Percentiles rank a stretch among this genome's conserved stretches.
Conservation (phyloP, 225 moss, liverwort and hornwort species). For the Bryoerythrophyllum caledonicum region DNA sequence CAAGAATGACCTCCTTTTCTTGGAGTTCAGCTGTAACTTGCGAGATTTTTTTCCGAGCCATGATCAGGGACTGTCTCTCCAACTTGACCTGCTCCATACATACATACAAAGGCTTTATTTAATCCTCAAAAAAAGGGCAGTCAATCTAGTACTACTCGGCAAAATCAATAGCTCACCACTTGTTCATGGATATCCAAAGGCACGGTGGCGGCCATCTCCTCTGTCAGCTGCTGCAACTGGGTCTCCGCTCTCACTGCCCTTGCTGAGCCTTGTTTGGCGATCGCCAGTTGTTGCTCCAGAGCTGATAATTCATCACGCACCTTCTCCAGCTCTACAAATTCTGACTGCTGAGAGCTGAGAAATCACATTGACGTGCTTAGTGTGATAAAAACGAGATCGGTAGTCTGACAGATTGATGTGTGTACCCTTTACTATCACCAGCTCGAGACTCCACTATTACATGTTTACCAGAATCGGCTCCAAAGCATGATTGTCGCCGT, state of each 20-base stretch:
- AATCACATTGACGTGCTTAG: not conserved
- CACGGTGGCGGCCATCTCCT: constrained; percentile 52
- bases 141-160: not conserved
- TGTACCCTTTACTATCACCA: no score
- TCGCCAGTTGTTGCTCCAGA: constrained; percentile 39
- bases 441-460: no score
- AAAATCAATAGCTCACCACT: constrained; percentile 38
- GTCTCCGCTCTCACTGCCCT: constrained; percentile 51
- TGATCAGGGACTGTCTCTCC: constrained; percentile 52
- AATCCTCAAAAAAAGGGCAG: not conserved
- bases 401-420: no score
- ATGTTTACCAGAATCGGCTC: constrained; percentile 25
- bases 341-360: constrained; percentile 29
- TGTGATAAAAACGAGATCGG: not conserved
- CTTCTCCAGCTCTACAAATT: constrained; percentile 31
- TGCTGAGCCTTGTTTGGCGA: constrained; percentile 28
- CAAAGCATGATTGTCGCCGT: constrained; percentile 12
- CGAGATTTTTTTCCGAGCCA: constrained; percentile 58
- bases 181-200: constrained; percentile 69
- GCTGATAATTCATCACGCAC: constrained; percentile 38
- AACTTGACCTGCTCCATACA: constrained; percentile 57
- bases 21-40: constrained; percentile 62
- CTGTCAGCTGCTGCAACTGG: constrained; percentile 54
- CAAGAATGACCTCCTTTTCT: constrained; percentile 76
- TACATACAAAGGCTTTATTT: not conserved